Evolutionary conservation across 2,329 filamentous ascomycete species (phyloP).

Genomic region (Phialophora chinensis): DNA sequence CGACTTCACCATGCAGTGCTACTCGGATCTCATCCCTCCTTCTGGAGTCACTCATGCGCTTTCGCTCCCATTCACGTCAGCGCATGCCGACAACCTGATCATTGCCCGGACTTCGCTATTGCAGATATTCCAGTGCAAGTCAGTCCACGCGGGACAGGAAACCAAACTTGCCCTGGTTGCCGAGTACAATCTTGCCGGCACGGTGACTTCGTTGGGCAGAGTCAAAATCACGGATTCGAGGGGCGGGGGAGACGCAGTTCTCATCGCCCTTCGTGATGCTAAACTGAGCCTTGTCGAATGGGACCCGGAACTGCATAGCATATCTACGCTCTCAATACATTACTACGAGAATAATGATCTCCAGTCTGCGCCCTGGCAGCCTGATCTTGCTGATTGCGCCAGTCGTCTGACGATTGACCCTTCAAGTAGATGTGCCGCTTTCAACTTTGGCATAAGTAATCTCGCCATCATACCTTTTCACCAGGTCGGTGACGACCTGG

Average conservation of each 20-base stretch:
- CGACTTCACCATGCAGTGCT: conserved; percentile 79
- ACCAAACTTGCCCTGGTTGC: conserved; percentile 83
- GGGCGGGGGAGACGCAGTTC: conserved; percentile 80
- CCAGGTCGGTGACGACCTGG: conserved; percentile 82
- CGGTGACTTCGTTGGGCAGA: conserved; percentile 79
- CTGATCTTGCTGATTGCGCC: conserved; percentile 73
- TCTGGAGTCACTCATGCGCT: conserved; percentile 92
- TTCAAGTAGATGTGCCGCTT: conserved; percentile 86
- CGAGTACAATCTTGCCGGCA: conserved; percentile 83
- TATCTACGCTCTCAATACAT: conserved; percentile 92
- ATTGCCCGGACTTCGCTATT: conserved; percentile 91
- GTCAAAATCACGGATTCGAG: conserved; percentile 75
- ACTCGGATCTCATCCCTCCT: conserved; percentile 91
- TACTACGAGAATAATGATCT: conserved; percentile 97
- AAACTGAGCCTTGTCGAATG: conserved; percentile 93
- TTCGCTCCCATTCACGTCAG: conserved; percentile 75
- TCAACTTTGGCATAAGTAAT: conserved; percentile 88
- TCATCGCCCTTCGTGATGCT: conserved; percentile 86
- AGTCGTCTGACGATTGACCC: conserved; percentile 89
- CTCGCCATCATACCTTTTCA: conserved; percentile 93
- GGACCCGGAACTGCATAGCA: conserved; percentile 78
- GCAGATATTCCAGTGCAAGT: conserved; percentile 82
- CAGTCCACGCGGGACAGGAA: conserved; percentile 59
- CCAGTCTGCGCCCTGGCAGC: conserved; percentile 79
- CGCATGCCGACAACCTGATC: conserved; percentile 80